Conservation (phyloP, 2,329 filamentous ascomycete genomes). For the Trichoderma sp. region DNA sequence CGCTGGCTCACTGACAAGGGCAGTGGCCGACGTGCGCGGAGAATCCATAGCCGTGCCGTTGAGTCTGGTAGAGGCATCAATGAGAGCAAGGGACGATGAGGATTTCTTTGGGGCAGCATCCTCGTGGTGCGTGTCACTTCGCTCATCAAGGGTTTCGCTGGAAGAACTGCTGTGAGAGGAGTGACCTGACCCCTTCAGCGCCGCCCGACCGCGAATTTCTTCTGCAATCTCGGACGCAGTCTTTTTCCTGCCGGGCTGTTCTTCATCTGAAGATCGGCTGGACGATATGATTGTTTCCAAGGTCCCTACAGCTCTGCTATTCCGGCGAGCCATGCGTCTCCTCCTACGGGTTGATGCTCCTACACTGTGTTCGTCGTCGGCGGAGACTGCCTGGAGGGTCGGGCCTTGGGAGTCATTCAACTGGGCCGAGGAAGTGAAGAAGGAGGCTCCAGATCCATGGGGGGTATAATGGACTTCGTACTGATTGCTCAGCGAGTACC, state of each 20-base stretch:
- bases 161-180: conserved; percentile 34
- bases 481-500: conserved; percentile 64
- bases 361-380: conserved; percentile 52
- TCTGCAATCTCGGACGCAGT: conserved; percentile 55
- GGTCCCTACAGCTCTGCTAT: conserved; percentile 58
- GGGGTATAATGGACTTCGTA: conserved; percentile 64
- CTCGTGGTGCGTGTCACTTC: conserved; percentile 25
- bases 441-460: conserved; percentile 55
- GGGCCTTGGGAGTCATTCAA: conserved; percentile 42
- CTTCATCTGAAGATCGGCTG: conserved; percentile 62
- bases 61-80: conserved; percentile 35
- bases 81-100: conserved; percentile 37
- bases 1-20: conserved; percentile 55
- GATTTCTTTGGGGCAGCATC: conserved; percentile 25
- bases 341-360: conserved; percentile 35
- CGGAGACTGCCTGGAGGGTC: conserved; percentile 55
- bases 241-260: conserved; percentile 54
- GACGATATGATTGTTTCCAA: conserved; percentile 66
- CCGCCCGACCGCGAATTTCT: conserved; percentile 50
- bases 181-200: conserved; percentile 36
- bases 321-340: conserved; percentile 42
- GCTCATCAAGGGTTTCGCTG: conserved; percentile 30
- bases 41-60: conserved; percentile 30
- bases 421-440: conserved; percentile 36
- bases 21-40: conserved; percentile 37